phyloP scores from a whole-genome alignment of 257 asterid species.

The Eustoma russellianum region DNA sequence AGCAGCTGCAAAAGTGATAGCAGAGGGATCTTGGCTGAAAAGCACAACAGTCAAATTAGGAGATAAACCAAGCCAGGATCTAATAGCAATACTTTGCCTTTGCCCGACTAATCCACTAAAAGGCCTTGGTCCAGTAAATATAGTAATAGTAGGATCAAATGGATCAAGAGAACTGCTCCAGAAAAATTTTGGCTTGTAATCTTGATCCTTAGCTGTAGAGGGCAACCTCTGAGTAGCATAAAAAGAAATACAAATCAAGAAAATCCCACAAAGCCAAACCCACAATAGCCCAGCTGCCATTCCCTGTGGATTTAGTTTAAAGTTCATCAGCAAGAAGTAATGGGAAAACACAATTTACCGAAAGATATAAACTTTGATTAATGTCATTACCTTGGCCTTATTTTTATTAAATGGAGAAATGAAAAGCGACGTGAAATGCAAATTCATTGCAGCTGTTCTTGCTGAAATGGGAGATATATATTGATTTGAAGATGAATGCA shows the following conservation, averaged over 20 bases:
- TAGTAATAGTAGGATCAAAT: constrained; percentile 41
- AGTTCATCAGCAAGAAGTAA: not conserved
- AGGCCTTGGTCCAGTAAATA: constrained; percentile 78
- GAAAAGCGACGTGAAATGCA: too few relatives aligned
- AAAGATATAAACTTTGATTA: too few relatives aligned
- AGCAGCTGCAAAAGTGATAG: constrained; percentile 48
- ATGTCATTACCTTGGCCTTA: too few relatives aligned
- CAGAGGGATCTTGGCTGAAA: constrained; percentile 73
- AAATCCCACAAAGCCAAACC: constrained; percentile 72
- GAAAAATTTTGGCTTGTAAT: constrained; percentile 20
- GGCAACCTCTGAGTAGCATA: constrained; percentile 58
- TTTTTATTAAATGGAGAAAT: too few relatives aligned
- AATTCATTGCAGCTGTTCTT: too few relatives aligned
- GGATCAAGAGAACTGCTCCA: constrained; percentile 22
- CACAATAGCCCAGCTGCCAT: constrained; percentile 54
- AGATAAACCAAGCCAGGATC: constrained; percentile 84
- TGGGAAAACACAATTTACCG: too few relatives aligned
- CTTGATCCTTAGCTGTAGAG: constrained; percentile 28
- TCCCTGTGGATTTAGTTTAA: constrained; percentile 30
- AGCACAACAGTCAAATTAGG: constrained; percentile 53
- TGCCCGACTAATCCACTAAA: constrained; percentile 55
- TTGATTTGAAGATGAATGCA: too few relatives aligned
- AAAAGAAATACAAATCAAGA: constrained; percentile 59
- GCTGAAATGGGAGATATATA: too few relatives aligned
- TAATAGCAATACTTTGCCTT: constrained; percentile 64